Conservation (phyloP, 495 filamentous ascomycete genomes). For the Xylaria flabelliformis region DNA sequence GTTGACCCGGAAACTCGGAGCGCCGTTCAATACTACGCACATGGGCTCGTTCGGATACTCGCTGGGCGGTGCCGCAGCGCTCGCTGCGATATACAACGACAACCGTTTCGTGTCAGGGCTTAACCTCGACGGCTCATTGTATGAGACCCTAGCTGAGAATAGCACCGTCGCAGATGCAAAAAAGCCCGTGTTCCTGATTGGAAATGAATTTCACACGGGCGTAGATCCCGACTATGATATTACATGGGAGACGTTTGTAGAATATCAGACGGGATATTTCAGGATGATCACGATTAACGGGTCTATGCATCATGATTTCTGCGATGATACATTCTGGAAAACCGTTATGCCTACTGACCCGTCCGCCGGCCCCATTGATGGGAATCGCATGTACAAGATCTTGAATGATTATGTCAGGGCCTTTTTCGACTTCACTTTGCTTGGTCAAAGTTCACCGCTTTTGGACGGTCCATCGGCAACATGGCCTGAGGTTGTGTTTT, state of each 20-base stretch:
- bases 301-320: conserved; percentile 41
- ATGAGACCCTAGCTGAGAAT: conserved; percentile 24
- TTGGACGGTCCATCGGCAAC: conserved; percentile 28
- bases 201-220: conserved; percentile 26
- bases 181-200: conserved; percentile 29
- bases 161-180: conserved; percentile 26
- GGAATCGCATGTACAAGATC: conserved; percentile 28
- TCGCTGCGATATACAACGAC: conserved; percentile 44
- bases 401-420: conserved; percentile 38
- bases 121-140: conserved; percentile 55
- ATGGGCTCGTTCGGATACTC: conserved; percentile 58
- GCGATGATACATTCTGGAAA: conserved; percentile 43
- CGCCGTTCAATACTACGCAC: conserved; percentile 38
- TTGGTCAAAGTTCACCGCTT: conserved; percentile 22
- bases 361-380: conserved; percentile 36
- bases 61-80: conserved; percentile 55
- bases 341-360: conserved; percentile 31
- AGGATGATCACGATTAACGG: conserved; percentile 33
- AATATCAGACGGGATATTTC: conserved; percentile 31
- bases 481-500: conserved; percentile 37
- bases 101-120: conserved; percentile 40
- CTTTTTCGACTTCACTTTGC: conserved; percentile 43
- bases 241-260: conserved; percentile 30
- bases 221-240: background rate
- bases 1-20: conserved; percentile 14